Conservation (phyloP, 192 early-diverging fungal species). For the Coemansia sp. region DNA sequence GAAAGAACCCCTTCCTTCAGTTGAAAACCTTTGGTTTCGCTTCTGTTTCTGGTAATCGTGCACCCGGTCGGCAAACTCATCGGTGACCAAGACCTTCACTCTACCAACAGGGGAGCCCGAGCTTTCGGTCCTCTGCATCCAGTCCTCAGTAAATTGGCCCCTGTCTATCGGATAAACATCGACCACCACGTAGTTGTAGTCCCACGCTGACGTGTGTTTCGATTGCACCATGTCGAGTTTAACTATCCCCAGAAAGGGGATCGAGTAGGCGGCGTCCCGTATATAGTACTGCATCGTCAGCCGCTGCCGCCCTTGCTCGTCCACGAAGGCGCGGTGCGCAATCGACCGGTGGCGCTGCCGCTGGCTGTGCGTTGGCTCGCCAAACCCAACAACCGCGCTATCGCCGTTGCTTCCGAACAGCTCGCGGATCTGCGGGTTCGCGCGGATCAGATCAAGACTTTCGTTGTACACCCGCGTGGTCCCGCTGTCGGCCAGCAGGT, state of each 20-base stretch:
- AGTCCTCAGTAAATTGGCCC: background rate
- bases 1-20: conserved; percentile 2
- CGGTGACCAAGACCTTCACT: conserved; percentile 39
- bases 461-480: conserved; percentile 47
- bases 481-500: conserved; percentile 38
- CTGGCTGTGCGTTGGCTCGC: conserved; percentile 48
- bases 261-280: conserved; percentile 4
- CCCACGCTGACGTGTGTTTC: conserved; percentile 20
- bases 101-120: background rate
- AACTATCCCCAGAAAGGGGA: conserved; percentile 21
- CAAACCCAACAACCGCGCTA: conserved; percentile 21
- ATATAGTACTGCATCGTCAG: conserved; percentile 44
- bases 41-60: background rate
- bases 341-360: conserved; percentile 43
- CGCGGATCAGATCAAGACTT: conserved; percentile 42
- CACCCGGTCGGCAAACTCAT: conserved; percentile 33
- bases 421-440: conserved; percentile 34
- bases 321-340: conserved; percentile 29
- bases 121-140: background rate
- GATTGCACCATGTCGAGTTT: conserved; percentile 28
- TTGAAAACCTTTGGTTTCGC: conserved; percentile 21
- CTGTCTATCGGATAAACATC: conserved; percentile 21
- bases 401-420: conserved; percentile 15
- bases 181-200: conserved; percentile 43
- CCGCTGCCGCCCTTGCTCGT: conserved; percentile 15